These are phyloP conservation scores for Cyclotella atomus DNA, from an alignment of 108 stramenopile genomes.

Conservation along the genomic window DNA sequence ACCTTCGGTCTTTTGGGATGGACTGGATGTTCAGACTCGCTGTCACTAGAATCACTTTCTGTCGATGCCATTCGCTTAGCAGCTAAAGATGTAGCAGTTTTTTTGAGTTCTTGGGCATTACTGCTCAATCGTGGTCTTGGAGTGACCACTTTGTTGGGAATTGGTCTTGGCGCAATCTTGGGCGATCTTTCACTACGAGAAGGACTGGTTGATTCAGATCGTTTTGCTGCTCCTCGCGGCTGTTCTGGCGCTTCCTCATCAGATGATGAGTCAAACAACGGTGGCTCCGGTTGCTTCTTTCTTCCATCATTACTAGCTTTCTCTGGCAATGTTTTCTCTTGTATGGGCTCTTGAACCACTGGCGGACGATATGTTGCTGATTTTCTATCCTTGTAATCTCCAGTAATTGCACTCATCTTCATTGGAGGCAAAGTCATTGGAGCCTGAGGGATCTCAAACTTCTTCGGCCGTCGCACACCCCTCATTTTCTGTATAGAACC, in stretches of 20 bases:
- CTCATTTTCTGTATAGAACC: conserved; percentile 51
- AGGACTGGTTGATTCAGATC: conserved; percentile 3
- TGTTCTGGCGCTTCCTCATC: conserved; percentile 16
- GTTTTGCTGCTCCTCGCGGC: neutral
- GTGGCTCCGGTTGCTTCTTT: neutral
- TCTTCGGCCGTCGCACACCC: conserved; percentile 39
- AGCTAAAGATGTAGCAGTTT: neutral
- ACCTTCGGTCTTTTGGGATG: neutral
- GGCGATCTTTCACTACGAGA: neutral
- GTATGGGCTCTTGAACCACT: neutral
- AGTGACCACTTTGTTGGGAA: conserved; percentile 30
- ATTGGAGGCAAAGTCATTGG: conserved; percentile 44
- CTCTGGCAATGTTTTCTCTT: too few species aligned
- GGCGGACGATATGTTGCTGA: neutral
- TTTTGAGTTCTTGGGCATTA: neutral
- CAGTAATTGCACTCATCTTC: conserved; percentile 39
- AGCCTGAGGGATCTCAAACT: conserved; percentile 50
- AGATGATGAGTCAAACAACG: conserved; percentile 1
- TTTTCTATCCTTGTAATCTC: conserved; percentile 34
- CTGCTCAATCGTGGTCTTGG: conserved; percentile 39
- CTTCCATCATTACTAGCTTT: neutral
- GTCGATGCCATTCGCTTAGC: conserved; percentile 10
- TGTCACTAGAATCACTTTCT: conserved; percentile 47
- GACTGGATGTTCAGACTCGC: conserved; percentile 13
- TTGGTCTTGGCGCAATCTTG: neutral